Conservation (phyloP, 495 filamentous ascomycete genomes). For the Penicillium roqueforti region DNA sequence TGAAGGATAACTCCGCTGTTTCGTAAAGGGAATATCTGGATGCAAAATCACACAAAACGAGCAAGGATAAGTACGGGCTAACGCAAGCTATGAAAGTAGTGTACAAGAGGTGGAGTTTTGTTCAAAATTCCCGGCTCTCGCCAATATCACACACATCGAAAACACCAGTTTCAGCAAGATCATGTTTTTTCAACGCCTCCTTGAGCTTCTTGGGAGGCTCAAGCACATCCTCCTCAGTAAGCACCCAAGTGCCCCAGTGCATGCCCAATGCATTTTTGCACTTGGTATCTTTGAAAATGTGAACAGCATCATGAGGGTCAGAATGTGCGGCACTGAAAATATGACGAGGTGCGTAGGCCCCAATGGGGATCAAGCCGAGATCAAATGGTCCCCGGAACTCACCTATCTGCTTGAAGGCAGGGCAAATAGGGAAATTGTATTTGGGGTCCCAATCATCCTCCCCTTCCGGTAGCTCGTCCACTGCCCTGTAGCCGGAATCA, state of each 20-base stretch:
- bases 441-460: slow-evolving; percentile 71
- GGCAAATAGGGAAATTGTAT: slow-evolving; percentile 69
- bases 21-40: not conserved
- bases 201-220: slow-evolving; percentile 77
- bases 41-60: not conserved
- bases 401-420: slow-evolving; percentile 85
- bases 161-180: slow-evolving; percentile 67
- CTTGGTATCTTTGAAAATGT: slow-evolving; percentile 84
- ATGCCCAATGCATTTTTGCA: slow-evolving; percentile 84
- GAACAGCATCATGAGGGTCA: slow-evolving; percentile 81
- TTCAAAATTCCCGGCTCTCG: slow-evolving; percentile 71
- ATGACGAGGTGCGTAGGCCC: slow-evolving; percentile 79
- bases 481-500: slow-evolving; percentile 79
- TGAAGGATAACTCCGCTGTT: not conserved
- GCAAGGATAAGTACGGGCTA: not conserved
- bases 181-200: slow-evolving; percentile 67
- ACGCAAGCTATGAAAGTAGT: not conserved
- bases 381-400: slow-evolving; percentile 81
- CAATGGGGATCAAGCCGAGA: slow-evolving; percentile 91
- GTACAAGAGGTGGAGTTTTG: not conserved
- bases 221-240: slow-evolving; percentile 80
- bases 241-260: slow-evolving; percentile 91
- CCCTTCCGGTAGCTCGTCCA: slow-evolving; percentile 61
- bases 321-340: slow-evolving; percentile 79
- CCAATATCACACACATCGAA: slow-evolving; percentile 90